phyloP scores from a whole-genome alignment of 352 stramenopile species.

The Phytophthora agathidicida region DNA sequence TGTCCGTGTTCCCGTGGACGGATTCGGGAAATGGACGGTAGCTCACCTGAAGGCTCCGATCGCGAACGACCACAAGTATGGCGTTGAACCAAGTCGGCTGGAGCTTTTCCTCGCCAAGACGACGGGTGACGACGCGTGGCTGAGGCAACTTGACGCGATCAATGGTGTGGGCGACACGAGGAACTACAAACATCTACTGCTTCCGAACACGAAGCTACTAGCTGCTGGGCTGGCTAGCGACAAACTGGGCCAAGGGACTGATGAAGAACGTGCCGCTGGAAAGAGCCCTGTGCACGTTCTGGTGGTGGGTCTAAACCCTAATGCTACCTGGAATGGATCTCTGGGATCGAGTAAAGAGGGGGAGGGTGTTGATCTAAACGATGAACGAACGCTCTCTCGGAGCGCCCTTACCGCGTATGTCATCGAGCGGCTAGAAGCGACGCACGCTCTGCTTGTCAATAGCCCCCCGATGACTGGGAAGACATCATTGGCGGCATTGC shows the following conservation, averaged over 20 bases:
- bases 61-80: background rate
- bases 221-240: constrained; percentile 4
- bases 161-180: constrained; percentile 2
- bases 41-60: too few species aligned
- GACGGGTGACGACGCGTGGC: background rate
- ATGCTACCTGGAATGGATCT: background rate
- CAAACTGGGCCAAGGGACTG: constrained; percentile 14
- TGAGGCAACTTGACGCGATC: background rate
- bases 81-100: constrained; percentile 2
- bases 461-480: too few species aligned
- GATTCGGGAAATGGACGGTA: too few species aligned
- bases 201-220: background rate
- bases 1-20: too few species aligned
- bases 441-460: too few species aligned
- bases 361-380: too few species aligned
- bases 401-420: too few species aligned
- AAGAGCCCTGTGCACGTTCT: constrained; percentile 6
- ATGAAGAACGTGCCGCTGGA: constrained; percentile 5
- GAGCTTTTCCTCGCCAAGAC: constrained; percentile 8
- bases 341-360: too few species aligned
- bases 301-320: background rate
- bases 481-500: too few species aligned
- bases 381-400: too few species aligned
- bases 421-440: too few species aligned
- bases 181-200: background rate